A percentile compares a stretch with the other conserved stretches of the same genome.
These are phyloP conservation scores for Colletotrichum eleusines DNA, from an alignment of 2,329 filamentous ascomycete species.

Conservation along the genomic window DNA sequence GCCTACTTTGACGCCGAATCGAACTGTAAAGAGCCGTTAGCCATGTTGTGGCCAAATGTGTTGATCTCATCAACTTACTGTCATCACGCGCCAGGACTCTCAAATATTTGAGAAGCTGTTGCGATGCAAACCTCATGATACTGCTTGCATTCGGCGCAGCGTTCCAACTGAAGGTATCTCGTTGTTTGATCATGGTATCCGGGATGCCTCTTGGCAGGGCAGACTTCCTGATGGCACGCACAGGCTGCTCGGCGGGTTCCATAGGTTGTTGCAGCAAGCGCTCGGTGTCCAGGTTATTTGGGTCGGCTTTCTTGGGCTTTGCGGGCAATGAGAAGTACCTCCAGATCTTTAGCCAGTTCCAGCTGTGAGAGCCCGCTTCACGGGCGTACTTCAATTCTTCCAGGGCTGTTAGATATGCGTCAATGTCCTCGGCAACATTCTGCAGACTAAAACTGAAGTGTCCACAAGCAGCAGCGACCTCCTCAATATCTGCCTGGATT, in stretches of 20 bases:
- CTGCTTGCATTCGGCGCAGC: constrained; percentile 62
- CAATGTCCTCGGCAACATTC: constrained; percentile 91
- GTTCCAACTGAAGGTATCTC: constrained; percentile 68
- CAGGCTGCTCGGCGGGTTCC: constrained; percentile 47
- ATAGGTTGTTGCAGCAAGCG: constrained; percentile 51
- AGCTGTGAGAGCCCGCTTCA: constrained; percentile 72
- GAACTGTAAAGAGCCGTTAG: constrained; percentile 53
- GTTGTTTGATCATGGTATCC: constrained; percentile 62
- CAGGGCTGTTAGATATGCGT: constrained; percentile 83
- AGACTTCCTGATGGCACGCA: constrained; percentile 64
- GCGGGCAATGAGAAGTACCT: constrained; percentile 40
- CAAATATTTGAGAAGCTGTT: constrained; percentile 58
- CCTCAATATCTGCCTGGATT: constrained; percentile 92
- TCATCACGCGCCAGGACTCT: constrained; percentile 67
- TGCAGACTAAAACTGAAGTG: constrained; percentile 95
- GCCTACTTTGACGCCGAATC: constrained; percentile 93
- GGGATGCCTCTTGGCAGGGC: constrained; percentile 69
- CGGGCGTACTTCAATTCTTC: constrained; percentile 84
- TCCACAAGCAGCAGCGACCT: constrained; percentile 96
- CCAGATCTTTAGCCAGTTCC: constrained; percentile 93
- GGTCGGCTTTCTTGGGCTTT: constrained; percentile 28
- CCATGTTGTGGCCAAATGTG: constrained; percentile 3
- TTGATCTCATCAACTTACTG: constrained; percentile 52
- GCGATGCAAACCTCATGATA: constrained; percentile 59
- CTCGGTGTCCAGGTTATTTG: constrained; percentile 58